A percentile compares a stretch with the other conserved stretches of the same genome.
phyloP scores from a whole-genome alignment of 139 green algal species.

The Desmodesmus armatus region DNA sequence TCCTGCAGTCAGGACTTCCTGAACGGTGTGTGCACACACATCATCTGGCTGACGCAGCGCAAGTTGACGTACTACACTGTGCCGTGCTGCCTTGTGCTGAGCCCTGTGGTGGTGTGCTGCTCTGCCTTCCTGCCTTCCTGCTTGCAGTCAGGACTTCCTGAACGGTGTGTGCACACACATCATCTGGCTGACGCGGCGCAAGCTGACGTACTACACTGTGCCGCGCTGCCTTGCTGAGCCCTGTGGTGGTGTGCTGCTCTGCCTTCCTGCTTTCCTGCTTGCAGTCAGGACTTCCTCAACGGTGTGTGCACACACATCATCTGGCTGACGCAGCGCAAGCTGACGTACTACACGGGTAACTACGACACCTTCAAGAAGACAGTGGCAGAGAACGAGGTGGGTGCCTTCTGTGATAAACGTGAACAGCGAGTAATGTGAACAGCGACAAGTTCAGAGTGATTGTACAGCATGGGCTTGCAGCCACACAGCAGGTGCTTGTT shows the following conservation, averaged over 20 bases:
- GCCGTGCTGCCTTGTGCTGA: background rate
- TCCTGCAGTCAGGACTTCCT: slow-evolving; percentile 82
- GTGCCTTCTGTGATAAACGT: background rate
- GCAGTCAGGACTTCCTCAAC: slow-evolving; percentile 87
- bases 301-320: slow-evolving; percentile 88
- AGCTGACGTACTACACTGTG: slow-evolving; percentile 66
- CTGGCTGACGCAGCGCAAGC: slow-evolving; percentile 75
- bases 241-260: background rate
- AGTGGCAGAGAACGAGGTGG: slow-evolving; percentile 58
- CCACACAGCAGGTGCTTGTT: no score
- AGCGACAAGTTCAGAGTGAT: no score
- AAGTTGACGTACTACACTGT: slow-evolving; percentile 67
- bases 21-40: slow-evolving; percentile 89
- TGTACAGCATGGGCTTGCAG: no score
- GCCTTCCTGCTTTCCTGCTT: background rate
- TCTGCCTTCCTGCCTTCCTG: background rate
- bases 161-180: slow-evolving; percentile 92
- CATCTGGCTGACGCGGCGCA: slow-evolving; percentile 81
- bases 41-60: slow-evolving; percentile 84
- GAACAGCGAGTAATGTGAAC: no score
- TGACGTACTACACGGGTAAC: slow-evolving; percentile 78
- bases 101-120: background rate
- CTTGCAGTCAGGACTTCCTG: slow-evolving; percentile 82
- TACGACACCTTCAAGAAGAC: slow-evolving; percentile 92
- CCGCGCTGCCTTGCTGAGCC: no score